Conservation (phyloP, 106 monocot species). For the Platanthera guangdongensis region DNA sequence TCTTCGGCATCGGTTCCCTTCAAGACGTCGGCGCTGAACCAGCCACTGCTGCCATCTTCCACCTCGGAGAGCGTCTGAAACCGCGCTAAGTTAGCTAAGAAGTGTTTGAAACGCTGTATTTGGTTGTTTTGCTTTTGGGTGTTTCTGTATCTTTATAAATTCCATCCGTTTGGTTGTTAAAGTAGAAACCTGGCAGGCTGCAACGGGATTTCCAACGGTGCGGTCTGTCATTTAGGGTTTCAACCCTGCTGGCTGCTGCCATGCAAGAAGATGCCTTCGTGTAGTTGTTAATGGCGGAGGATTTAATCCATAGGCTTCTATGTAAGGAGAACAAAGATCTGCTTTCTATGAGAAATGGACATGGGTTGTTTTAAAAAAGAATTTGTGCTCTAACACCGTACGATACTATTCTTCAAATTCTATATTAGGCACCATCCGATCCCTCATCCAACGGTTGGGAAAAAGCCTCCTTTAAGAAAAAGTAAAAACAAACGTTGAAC, state of each 20-base stretch:
- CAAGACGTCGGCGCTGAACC: conserved; percentile 44
- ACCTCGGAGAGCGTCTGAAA: conserved; percentile 35
- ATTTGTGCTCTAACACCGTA: too few species aligned
- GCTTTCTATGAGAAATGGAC: background rate
- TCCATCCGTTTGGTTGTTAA: background rate
- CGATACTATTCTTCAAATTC: too few species aligned
- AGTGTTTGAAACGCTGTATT: too few species aligned
- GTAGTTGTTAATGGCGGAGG: background rate
- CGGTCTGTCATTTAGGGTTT: background rate
- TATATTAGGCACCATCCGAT: too few species aligned
- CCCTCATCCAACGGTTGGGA: too few species aligned
- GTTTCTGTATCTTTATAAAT: background rate
- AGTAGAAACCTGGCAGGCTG: background rate
- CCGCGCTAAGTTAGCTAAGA: too few species aligned
- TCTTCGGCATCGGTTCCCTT: conserved; percentile 14
- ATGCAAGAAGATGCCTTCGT: background rate
- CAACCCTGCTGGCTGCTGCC: background rate
- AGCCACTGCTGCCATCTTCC: conserved; percentile 61
- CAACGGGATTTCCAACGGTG: background rate
- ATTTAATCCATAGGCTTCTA: background rate
- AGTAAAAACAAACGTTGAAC: too few species aligned
- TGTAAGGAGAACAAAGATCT: background rate
- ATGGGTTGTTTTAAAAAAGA: background rate
- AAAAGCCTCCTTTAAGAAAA: too few species aligned
- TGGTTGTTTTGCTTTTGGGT: conserved; percentile 4